Evolutionary conservation across 2,329 filamentous ascomycete genomes (phyloP), one percentile per base, ranked within the genome.

Genomic region (Cadophora sp.): DNA sequence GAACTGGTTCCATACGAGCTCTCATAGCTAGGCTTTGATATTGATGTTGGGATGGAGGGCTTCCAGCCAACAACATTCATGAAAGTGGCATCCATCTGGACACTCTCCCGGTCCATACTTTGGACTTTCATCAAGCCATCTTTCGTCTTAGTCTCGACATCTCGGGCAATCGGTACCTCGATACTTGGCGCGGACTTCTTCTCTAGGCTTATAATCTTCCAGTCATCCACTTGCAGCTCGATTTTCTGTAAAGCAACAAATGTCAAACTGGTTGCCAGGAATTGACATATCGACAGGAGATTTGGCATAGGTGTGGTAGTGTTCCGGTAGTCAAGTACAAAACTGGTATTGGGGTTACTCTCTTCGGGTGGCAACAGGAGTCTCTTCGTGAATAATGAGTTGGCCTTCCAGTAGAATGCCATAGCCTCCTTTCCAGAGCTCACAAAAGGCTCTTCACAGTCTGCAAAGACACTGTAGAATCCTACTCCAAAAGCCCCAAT

Each of bases 331-430:
- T 98, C 94, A 58, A 99, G 85, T 58, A 97, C 90, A 77, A 99
- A 99, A n/a, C 91, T 92, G 1, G 97, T 99, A 74, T 95, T 88
- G 37, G 83, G 83, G 65, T 85, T 91, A 19, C 84, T 81, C 76
- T 93, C 86, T 27, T 87, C 87, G 56, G 88, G 84, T 1, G 91
- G 89, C 8, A 97, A 81, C 73, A 90, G 89, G 26, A 96, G 85
- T 73, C 93, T 92, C 75, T 94, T 91, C 27, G 97, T 99, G 79
- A 97, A 98, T 1, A 99, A 86, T 5, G 93, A 93, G 79, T 98
- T 98, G n/a, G 92, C 94, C 79, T 97, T 98, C 97, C 96, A 99
- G 82, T 97, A 99, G 77, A 99, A 99, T 0, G 95, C 95, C 93
- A 99, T 97, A 46, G 94, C 94, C 80, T 97, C 91, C 70, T 86